Base-by-base conservation (phyloP, 2,329 filamentous ascomycete genomes). In the Penicillium sp. region DNA sequence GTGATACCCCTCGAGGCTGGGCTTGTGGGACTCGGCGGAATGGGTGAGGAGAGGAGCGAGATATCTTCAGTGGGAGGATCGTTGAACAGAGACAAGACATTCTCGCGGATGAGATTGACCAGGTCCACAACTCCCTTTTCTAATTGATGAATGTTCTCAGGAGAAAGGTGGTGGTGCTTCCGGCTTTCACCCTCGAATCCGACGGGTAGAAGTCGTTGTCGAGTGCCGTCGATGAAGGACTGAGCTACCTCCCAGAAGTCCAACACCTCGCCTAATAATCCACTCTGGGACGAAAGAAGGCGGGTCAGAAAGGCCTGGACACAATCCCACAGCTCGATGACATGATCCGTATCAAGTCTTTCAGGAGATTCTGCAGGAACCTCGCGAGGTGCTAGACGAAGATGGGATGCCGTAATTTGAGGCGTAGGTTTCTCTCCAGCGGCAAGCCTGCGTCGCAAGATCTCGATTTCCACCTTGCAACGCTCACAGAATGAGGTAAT, bases 191-290 rank as follows among this genome's bases (percentile, higher is more conserved):
- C 88, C 55, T 93, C 89, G 65, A 90, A 89, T 8, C 90, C 92
- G 38, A 82, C 79, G 0, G 94, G 93, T 49, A 99, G 77, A 13
- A 83, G 83, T 58, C 83, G 85, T 69, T 97, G 93, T 24, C 89
- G 88, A 58, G 84, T 90, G 16, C 92, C 93, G 42, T 90, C 85
- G 53, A 97, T 87, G 69, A 99, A 99, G 0, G 89, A 88, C 64
- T 95, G 87, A 0, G 92, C 86, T 13, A 87, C 94, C 60, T 95
- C 89, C 90, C 93, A 96, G 70, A 96, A 97, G 58, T 95, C 91
- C 16, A 95, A 75, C 1, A 97, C 83, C 70, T 99, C 94, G 0
- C 90, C 91, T 6, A 99, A 77, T 15, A 97, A 80, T 4, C 94
- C 94, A 57, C 86, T 85, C 6, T 85, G 77, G 6, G 79, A 75